Percentiles rank a stretch among this genome's conserved stretches.
Evolutionary conservation across 768 basidiomycete species (phyloP).

Genomic region (Peribolospora baueri): DNA sequence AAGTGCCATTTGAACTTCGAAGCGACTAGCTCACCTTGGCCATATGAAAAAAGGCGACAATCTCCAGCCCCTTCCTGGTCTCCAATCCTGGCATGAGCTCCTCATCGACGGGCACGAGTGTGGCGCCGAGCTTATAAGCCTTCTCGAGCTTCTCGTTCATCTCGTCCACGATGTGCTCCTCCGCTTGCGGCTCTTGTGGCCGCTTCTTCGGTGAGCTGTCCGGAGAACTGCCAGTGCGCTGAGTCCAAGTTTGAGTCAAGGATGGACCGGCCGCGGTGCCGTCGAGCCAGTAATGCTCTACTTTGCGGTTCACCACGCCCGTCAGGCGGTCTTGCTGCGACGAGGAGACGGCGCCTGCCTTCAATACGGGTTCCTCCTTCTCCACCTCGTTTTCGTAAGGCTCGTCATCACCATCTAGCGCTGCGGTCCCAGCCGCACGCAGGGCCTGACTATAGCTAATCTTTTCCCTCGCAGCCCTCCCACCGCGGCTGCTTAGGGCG

Average conservation of each 20-base stretch:
- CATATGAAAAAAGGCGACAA: constrained; percentile 53
- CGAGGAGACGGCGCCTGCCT: constrained; percentile 6
- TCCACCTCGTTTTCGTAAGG: constrained; percentile 19
- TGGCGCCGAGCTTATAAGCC: constrained; percentile 74
- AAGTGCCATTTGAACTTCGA: constrained; percentile 5
- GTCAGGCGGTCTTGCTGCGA: too few species aligned
- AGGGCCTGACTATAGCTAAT: neutral
- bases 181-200: constrained; percentile 19
- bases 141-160: constrained; percentile 45
- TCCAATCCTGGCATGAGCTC: constrained; percentile 56
- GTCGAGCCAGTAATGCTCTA: too few species aligned
- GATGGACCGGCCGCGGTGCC: too few species aligned
- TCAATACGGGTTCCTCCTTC: constrained; percentile 2
- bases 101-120: constrained; percentile 44
- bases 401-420: constrained; percentile 17
- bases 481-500: constrained; percentile 5
- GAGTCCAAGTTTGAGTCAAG: too few species aligned
- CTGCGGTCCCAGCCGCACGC: constrained; percentile 1
- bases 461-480: neutral
- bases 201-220: neutral
- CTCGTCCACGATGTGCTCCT: constrained; percentile 28
- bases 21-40: constrained; percentile 29
- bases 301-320: too few species aligned
- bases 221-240: too few species aligned
- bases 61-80: constrained; percentile 58